Evolutionary conservation across 768 basidiomycete genomes (phyloP), one percentile per base, ranked within the genome.

Genomic region (Termitomyces sp.): DNA sequence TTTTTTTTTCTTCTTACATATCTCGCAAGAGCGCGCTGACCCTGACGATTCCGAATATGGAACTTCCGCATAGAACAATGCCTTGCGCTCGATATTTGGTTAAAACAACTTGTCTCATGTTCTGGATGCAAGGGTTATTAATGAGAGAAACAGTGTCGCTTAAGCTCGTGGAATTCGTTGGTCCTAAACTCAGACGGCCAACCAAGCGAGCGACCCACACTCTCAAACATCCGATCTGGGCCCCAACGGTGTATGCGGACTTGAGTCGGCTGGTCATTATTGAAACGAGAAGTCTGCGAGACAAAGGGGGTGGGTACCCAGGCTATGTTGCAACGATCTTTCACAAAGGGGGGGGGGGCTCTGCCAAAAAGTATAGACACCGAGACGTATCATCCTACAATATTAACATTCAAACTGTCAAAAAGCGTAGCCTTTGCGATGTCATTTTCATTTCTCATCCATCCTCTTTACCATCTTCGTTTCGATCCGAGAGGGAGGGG

Each of bases 41-140:
- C 39, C 57, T 53, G 57, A 58, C 41, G 7, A 39, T 45, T 24
- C 57, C 51, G 18, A 20, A 58, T 37, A 46, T 53, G 18, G 57
- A 58, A 53, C 56, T 58, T 58, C 57, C 41, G 51, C 57, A 52
- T 47, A 58, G 57, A 58, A 58, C 41, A 58, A 9, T 54, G 42
- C 27, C 13, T 2, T 16, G 27, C 31, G 24, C 50, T 41, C 3
- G n/a, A 46, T 12, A 39, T 47, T 57, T 33, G 31, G 18, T 16
- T 36, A 42, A 20, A 42, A 42, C 4, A 39, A 16, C n/a, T 42
- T 18, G 15, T 18, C 9, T 6, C 33, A n/a, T 13, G 13, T 44
- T 31, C 39, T 39, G 16, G 39, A 18, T 24, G 31, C 20, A 44
- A 57, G 56, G 56, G 46, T 57, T 41, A 42, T 27, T 27, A 27